Conservation (phyloP, 768 basidiomycete genomes). For the Leccinum boreale region DNA sequence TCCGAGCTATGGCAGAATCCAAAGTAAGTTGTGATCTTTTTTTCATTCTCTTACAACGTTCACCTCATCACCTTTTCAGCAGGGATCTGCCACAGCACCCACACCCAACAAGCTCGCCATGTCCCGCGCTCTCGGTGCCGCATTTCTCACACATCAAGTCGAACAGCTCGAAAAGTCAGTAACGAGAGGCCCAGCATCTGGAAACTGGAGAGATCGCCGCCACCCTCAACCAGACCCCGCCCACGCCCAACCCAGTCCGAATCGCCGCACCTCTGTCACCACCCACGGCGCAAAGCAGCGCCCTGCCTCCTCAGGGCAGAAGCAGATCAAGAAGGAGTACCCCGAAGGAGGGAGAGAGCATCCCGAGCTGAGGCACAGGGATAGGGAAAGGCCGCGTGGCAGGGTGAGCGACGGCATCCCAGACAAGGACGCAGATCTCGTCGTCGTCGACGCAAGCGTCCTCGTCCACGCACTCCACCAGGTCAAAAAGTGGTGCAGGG, state of each 20-base stretch:
- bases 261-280: conserved; percentile 15
- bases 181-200: conserved; percentile 46
- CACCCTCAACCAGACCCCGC: conserved; percentile 22
- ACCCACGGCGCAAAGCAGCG: conserved; percentile 24
- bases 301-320: conserved; percentile 14
- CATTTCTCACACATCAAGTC: conserved; percentile 84
- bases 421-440: conserved; percentile 66
- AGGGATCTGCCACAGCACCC: conserved; percentile 26
- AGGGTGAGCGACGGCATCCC: conserved; percentile 26
- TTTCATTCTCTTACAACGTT: no score
- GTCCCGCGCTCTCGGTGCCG: conserved; percentile 84
- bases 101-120: conserved; percentile 66
- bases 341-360: conserved; percentile 20
- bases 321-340: conserved; percentile 22
- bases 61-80: not conserved
- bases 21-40: conserved; percentile 7
- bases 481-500: conserved; percentile 79
- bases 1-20: conserved; percentile 13
- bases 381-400: conserved; percentile 21
- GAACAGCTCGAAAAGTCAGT: conserved; percentile 83
- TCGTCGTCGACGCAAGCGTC: conserved; percentile 81
- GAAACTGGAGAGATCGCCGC: conserved; percentile 60
- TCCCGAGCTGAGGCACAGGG: conserved; percentile 14
- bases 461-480: conserved; percentile 74
- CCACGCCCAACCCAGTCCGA: conserved; percentile 10